phyloP scores from a whole-genome alignment of 257 asterid species.

The Penstemon newberryi region DNA sequence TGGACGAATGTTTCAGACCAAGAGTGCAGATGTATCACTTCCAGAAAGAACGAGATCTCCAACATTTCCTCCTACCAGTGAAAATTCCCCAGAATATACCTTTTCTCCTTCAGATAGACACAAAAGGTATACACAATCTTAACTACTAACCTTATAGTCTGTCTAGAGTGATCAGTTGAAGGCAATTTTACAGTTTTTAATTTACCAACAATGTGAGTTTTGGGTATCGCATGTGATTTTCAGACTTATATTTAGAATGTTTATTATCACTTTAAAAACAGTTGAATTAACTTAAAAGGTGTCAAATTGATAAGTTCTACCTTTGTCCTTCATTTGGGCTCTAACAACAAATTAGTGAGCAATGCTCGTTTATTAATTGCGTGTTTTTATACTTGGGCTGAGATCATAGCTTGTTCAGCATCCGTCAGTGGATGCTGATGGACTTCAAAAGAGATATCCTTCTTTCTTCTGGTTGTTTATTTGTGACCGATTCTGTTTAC shows the following conservation, averaged over 20 bases:
- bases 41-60: constrained; percentile 69
- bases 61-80: constrained; percentile 36
- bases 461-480: background rate
- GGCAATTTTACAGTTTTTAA: background rate
- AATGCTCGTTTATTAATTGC: constrained; percentile 17
- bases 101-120: constrained; percentile 35
- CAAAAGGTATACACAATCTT: constrained; percentile 46
- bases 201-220: background rate
- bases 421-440: background rate
- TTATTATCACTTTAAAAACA: constrained; percentile 10
- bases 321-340: constrained; percentile 1
- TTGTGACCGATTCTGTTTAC: constrained; percentile 9
- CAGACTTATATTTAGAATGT: constrained; percentile 2
- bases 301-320: background rate
- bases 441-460: background rate
- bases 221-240: constrained; percentile 7
- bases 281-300: constrained; percentile 12
- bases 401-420: background rate
- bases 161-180: constrained; percentile 12
- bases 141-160: constrained; percentile 10
- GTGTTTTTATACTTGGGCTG: background rate
- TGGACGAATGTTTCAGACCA: constrained; percentile 46
- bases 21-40: constrained; percentile 47
- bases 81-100: constrained; percentile 40
- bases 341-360: constrained; percentile 10